Conservation (phyloP, 2,329 filamentous ascomycete species). For the Orbilia blumenaviensis region DNA sequence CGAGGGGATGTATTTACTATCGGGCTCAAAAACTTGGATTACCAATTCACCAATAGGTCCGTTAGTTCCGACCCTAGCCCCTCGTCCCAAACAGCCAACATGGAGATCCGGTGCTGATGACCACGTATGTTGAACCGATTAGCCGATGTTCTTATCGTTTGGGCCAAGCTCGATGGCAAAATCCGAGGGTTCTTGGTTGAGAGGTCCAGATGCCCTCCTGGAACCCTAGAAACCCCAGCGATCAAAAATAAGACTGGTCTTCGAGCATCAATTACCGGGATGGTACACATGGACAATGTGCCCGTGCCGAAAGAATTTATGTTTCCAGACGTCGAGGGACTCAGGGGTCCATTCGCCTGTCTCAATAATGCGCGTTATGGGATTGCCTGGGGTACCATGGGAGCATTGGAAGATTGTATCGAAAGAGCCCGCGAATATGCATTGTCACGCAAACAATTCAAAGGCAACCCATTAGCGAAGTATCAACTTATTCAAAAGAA, state of each 20-base stretch:
- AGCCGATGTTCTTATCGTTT: constrained; percentile 82
- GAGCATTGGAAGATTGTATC: constrained; percentile 92
- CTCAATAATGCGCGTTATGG: constrained; percentile 93
- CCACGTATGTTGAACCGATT: neutral
- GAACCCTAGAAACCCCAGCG: constrained; percentile 87
- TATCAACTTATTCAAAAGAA: constrained; percentile 99
- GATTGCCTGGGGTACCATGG: constrained; percentile 92
- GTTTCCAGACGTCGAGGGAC: constrained; percentile 88
- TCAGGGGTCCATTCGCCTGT: constrained; percentile 89
- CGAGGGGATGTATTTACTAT: constrained; percentile 80
- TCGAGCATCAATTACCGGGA: constrained; percentile 91
- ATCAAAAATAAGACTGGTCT: constrained; percentile 97
- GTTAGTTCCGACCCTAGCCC: neutral
- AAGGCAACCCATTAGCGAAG: constrained; percentile 89
- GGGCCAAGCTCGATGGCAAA: constrained; percentile 93
- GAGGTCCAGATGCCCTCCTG: constrained; percentile 81
- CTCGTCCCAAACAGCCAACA: too few relatives aligned
- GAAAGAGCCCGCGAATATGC: constrained; percentile 81
- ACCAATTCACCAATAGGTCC: constrained; percentile 82
- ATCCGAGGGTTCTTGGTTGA: constrained; percentile 94
- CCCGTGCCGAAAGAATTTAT: constrained; percentile 91
- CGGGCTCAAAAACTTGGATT: constrained; percentile 92
- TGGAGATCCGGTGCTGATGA: neutral
- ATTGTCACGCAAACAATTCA: constrained; percentile 95
- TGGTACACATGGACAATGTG: constrained; percentile 94